A percentile compares a stretch with the other conserved stretches of the same genome.
Conservation (phyloP, 2,329 filamentous ascomycete species). For the Ascochyta fabae region DNA sequence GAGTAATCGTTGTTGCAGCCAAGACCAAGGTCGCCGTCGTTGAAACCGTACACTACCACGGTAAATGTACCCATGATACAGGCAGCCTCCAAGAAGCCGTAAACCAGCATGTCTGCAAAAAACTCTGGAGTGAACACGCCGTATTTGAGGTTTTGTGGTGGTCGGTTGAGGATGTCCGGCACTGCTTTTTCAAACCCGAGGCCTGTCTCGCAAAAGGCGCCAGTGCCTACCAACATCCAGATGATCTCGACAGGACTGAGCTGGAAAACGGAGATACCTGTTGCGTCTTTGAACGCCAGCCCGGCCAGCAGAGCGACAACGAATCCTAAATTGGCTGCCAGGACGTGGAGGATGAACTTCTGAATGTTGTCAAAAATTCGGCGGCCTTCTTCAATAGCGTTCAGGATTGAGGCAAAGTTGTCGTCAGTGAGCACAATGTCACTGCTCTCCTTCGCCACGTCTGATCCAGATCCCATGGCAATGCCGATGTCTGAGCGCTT, state of each 20-base stretch:
- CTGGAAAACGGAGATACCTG: slow-evolving; percentile 43
- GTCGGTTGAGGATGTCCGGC: slow-evolving; percentile 41
- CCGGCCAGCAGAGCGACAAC: slow-evolving; percentile 41
- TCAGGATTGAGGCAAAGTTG: slow-evolving; percentile 54
- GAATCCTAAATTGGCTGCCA: slow-evolving; percentile 41
- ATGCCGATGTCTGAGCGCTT: slow-evolving; percentile 55
- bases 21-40: slow-evolving; percentile 36
- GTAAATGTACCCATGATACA: slow-evolving; percentile 41
- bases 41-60: slow-evolving; percentile 41
- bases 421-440: slow-evolving; percentile 55
- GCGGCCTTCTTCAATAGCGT: slow-evolving; percentile 53
- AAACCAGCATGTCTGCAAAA: slow-evolving; percentile 44
- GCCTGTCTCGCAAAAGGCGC: slow-evolving; percentile 42
- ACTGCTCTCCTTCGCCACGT: slow-evolving; percentile 53
- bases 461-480: slow-evolving; percentile 54
- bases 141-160: slow-evolving; percentile 38
- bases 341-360: slow-evolving; percentile 45
- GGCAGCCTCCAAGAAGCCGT: slow-evolving; percentile 40
- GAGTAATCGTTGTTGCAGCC: slow-evolving; percentile 41
- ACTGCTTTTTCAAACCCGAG: slow-evolving; percentile 42
- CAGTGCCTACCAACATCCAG: slow-evolving; percentile 48
- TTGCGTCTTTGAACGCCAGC: slow-evolving; percentile 40
- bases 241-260: slow-evolving; percentile 44
- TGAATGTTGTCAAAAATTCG: slow-evolving; percentile 56
- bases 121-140: slow-evolving; percentile 44